Conservation (phyloP, 2,329 filamentous ascomycete species). For the Pezicula radicicola region DNA sequence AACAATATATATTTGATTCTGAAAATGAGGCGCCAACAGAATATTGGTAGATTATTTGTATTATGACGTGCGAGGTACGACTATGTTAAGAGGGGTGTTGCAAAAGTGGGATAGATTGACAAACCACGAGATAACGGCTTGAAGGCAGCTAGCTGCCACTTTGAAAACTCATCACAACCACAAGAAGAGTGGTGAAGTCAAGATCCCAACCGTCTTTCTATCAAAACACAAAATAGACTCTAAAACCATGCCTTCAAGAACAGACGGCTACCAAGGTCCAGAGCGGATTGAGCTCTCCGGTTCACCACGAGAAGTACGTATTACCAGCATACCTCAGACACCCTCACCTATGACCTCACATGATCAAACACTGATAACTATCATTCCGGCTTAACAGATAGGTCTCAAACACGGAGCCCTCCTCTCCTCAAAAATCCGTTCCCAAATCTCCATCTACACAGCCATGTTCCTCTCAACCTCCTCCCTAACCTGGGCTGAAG, state of each 20-base stretch:
- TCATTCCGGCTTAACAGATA: conserved; percentile 23
- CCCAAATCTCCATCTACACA: conserved; percentile 32
- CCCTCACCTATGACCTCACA: background rate
- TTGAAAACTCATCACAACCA: too few relatives aligned
- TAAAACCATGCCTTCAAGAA: background rate
- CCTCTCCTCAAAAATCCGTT: conserved; percentile 25
- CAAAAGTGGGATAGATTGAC: too few relatives aligned
- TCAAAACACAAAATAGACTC: too few relatives aligned
- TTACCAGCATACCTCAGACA: background rate
- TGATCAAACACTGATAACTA: background rate
- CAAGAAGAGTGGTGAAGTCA: too few relatives aligned
- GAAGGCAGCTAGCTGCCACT: too few relatives aligned
- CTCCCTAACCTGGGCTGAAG: conserved; percentile 27
- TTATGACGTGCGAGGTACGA: too few relatives aligned
- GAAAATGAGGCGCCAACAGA: too few relatives aligned
- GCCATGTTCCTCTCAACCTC: conserved; percentile 29
- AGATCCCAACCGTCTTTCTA: too few relatives aligned
- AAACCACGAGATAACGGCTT: too few relatives aligned
- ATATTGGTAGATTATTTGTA: too few relatives aligned
- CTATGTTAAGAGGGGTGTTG: too few relatives aligned
- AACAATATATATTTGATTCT: too few relatives aligned
- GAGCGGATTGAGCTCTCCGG: background rate
- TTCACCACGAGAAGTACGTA: background rate
- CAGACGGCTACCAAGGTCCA: background rate
- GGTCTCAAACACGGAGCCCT: conserved; percentile 28